phyloP scores from a whole-genome alignment of 2,329 filamentous ascomycete genomes.

The Westerdykella sp. region DNA sequence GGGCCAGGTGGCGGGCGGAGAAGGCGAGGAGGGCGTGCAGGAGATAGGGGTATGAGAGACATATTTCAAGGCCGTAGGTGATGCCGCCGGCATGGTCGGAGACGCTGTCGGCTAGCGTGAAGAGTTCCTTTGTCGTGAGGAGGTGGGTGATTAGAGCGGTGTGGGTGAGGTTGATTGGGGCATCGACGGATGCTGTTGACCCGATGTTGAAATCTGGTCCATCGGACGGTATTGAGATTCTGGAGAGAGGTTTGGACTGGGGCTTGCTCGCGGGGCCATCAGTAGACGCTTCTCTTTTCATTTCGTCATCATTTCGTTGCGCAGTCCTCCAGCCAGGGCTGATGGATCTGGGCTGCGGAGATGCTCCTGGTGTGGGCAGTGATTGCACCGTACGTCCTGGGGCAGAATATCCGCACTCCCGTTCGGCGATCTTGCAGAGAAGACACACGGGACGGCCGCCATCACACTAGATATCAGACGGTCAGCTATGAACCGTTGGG shows the following conservation, averaged over 20 bases:
- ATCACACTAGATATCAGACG: conserved; percentile 12
- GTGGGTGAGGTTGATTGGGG: conserved; percentile 28
- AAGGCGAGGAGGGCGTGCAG: conserved; percentile 36
- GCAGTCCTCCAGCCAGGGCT: too few species aligned
- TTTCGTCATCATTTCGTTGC: too few species aligned
- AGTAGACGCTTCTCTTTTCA: too few species aligned
- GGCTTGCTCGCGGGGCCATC: too few species aligned
- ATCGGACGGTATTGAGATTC: not conserved
- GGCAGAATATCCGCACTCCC: conserved; percentile 6
- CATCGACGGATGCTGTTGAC: not conserved
- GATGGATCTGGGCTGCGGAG: too few species aligned
- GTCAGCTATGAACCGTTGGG: not conserved
- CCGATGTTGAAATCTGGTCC: too few species aligned
- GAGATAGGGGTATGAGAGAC: conserved; percentile 30
- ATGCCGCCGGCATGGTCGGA: conserved; percentile 8
- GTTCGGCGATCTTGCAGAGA: conserved; percentile 14
- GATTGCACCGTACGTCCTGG: too few species aligned
- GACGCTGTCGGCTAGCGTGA: conserved; percentile 18
- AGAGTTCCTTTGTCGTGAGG: conserved; percentile 15
- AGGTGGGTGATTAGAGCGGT: conserved; percentile 35
- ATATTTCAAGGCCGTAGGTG: conserved; percentile 14
- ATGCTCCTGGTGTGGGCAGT: too few species aligned
- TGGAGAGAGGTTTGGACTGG: not conserved
- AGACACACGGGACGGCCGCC: conserved; percentile 14
- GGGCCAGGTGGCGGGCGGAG: conserved; percentile 33